Evolutionary conservation across 2,329 filamentous ascomycete species (phyloP).

Genomic region (Cladosporium sp.): DNA sequence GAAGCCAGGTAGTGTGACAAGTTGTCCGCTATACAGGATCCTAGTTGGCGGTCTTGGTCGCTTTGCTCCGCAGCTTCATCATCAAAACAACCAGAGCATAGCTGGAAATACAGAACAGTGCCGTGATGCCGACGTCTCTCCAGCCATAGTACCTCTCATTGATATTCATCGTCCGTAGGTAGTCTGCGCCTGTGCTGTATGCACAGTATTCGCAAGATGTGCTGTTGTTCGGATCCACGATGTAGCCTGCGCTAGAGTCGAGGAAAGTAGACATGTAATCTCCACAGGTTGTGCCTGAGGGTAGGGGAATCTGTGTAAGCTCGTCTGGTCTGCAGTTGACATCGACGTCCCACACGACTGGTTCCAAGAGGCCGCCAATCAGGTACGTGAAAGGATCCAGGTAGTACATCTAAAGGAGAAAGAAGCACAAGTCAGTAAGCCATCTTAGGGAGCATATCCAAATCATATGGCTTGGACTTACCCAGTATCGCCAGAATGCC

Average conservation of each 20-base stretch:
- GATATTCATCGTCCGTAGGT: constrained; percentile 57
- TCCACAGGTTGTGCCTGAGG: constrained; percentile 51
- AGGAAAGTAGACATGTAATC: constrained; percentile 56
- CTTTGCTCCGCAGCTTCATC: constrained; percentile 31
- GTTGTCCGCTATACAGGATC: no score
- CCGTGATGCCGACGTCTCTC: constrained; percentile 60
- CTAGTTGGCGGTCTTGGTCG: constrained; percentile 5
- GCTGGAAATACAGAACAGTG: constrained; percentile 41
- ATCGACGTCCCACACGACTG: constrained; percentile 50
- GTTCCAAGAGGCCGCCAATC: constrained; percentile 64
- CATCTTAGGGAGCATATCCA: no score
- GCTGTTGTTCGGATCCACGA: constrained; percentile 56
- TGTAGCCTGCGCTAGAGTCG: constrained; percentile 28
- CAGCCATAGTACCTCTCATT: constrained; percentile 61
- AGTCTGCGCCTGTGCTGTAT: constrained; percentile 56
- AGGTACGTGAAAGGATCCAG: constrained; percentile 69
- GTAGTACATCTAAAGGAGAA: constrained; percentile 15
- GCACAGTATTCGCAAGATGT: constrained; percentile 59
- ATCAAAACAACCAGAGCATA: constrained; percentile 16
- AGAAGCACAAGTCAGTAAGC: no score
- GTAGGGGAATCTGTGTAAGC: constrained; percentile 44
- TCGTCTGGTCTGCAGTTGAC: constrained; percentile 32
- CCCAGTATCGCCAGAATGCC: constrained; percentile 36
- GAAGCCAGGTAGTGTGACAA: no score
- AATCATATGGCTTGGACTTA: not conserved